A percentile compares a stretch with the other conserved stretches of the same genome.
Evolutionary conservation across 2,329 filamentous ascomycete species (phyloP).

Genomic region (Lachnellula suecica): DNA sequence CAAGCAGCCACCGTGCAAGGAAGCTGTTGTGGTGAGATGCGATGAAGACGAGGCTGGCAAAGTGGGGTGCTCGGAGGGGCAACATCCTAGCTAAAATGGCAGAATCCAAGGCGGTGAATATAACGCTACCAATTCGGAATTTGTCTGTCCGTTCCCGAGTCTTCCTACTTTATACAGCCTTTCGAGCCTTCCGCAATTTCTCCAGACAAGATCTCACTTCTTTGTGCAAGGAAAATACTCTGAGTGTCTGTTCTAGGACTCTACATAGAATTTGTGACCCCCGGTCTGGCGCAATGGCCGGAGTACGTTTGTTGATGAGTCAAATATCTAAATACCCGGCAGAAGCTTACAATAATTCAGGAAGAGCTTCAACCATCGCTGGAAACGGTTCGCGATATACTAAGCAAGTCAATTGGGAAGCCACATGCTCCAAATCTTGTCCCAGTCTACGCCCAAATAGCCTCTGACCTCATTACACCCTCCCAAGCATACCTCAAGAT

Average conservation of each 20-base stretch:
- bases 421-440: constrained; percentile 70
- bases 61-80: not conserved
- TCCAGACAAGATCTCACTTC: not conserved
- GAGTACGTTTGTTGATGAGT: constrained; percentile 27
- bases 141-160: too few species aligned
- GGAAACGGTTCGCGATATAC: constrained; percentile 55
- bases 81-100: constrained; percentile 2
- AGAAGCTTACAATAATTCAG: constrained; percentile 36
- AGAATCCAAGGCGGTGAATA: not conserved
- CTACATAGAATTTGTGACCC: not conserved
- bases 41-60: constrained; percentile 1
- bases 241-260: not conserved
- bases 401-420: constrained; percentile 49
- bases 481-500: constrained; percentile 95
- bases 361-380: constrained; percentile 58
- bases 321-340: constrained; percentile 3
- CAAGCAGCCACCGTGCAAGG: too few species aligned
- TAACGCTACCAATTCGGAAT: too few species aligned
- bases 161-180: too few species aligned
- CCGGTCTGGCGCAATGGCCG: constrained; percentile 22
- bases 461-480: constrained; percentile 90
- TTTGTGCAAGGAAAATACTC: not conserved
- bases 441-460: constrained; percentile 79
- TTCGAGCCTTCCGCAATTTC: not conserved
- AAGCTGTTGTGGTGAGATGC: not conserved